Conservation (phyloP, 495 filamentous ascomycete species). For the Penicillium cosmopolitanum region DNA sequence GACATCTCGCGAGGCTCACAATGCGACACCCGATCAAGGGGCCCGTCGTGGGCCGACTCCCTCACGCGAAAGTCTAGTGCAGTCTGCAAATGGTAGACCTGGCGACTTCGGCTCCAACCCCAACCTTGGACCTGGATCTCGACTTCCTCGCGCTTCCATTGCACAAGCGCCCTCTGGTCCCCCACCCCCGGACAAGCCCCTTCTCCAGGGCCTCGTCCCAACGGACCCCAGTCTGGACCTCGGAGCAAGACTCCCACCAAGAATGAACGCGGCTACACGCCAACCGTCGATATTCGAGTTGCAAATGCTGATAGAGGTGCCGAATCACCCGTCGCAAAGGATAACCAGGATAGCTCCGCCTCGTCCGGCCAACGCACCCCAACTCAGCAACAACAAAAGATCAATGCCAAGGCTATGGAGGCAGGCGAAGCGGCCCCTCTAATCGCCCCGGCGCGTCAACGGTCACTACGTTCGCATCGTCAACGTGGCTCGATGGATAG, state of each 20-base stretch:
- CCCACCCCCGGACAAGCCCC: slow-evolving; percentile 87
- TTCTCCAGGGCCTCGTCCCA: slow-evolving; percentile 68
- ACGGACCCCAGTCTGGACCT: slow-evolving; percentile 39
- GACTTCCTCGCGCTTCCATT: slow-evolving; percentile 70
- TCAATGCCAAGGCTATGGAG: slow-evolving; percentile 53
- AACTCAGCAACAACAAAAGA: slow-evolving; percentile 48
- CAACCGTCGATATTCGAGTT: slow-evolving; percentile 53
- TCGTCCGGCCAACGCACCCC: slow-evolving; percentile 67
- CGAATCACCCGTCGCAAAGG: slow-evolving; percentile 59
- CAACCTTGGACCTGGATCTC: slow-evolving; percentile 55
- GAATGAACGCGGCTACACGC: slow-evolving; percentile 50
- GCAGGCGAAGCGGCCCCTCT: slow-evolving; percentile 52
- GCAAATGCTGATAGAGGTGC: slow-evolving; percentile 51
- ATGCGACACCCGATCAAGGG: slow-evolving; percentile 55
- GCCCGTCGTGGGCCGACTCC: slow-evolving; percentile 50
- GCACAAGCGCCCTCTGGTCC: slow-evolving; percentile 78
- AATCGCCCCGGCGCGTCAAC: slow-evolving; percentile 48
- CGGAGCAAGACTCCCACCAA: slow-evolving; percentile 66
- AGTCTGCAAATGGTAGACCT: slow-evolving; percentile 29
- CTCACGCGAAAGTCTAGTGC: slow-evolving; percentile 58
- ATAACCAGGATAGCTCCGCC: slow-evolving; percentile 48
- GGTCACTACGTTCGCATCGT: slow-evolving; percentile 46
- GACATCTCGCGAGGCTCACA: slow-evolving; percentile 66
- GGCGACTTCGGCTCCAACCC: slow-evolving; percentile 35
- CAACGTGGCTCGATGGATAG: slow-evolving; percentile 51